Percentiles rank a stretch among this genome's conserved stretches.
Conservation (phyloP, 371 early-diverging fungal species). For the Haplosporangium sp. region DNA sequence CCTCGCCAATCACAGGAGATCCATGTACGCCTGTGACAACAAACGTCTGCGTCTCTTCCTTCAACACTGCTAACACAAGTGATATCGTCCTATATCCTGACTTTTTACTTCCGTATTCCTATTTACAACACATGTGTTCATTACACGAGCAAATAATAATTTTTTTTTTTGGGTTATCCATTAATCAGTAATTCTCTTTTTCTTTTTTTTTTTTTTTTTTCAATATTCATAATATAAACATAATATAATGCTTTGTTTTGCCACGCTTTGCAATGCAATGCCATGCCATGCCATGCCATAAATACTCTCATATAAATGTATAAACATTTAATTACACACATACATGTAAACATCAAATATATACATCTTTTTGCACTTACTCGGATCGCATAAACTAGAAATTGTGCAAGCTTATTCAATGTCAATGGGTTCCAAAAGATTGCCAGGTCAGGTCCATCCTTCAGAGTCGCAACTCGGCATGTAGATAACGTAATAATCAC, state of each 20-base stretch:
- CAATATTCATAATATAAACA: background rate
- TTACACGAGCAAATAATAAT: too few species aligned
- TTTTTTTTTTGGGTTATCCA: too few species aligned
- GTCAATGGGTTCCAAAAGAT: constrained; percentile 73
- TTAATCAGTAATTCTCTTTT: too few species aligned
- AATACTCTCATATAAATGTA: too few species aligned
- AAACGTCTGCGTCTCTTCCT: constrained; percentile 69
- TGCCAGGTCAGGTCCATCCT: constrained; percentile 65
- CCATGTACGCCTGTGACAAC: constrained; percentile 77
- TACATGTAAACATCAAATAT: background rate
- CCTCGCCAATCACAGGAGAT: constrained; percentile 70
- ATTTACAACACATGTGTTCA: background rate
- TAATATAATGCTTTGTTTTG: background rate
- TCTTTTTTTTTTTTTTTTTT: too few species aligned
- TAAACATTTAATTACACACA: background rate
- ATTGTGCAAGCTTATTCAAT: constrained; percentile 78
- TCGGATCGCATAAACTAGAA: constrained; percentile 82
- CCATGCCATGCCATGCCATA: too few species aligned
- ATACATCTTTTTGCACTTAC: constrained; percentile 55
- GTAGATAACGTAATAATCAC: constrained; percentile 72
- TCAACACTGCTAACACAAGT: constrained; percentile 74
- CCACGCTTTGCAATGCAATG: too few species aligned
- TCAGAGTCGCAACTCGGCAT: constrained; percentile 80
- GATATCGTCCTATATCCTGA: constrained; percentile 59
- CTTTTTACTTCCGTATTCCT: constrained; percentile 64